These are phyloP conservation scores for Tuctoria greenei DNA, from an alignment of 176 grass and related monocot genomes.

Conservation along the genomic window DNA sequence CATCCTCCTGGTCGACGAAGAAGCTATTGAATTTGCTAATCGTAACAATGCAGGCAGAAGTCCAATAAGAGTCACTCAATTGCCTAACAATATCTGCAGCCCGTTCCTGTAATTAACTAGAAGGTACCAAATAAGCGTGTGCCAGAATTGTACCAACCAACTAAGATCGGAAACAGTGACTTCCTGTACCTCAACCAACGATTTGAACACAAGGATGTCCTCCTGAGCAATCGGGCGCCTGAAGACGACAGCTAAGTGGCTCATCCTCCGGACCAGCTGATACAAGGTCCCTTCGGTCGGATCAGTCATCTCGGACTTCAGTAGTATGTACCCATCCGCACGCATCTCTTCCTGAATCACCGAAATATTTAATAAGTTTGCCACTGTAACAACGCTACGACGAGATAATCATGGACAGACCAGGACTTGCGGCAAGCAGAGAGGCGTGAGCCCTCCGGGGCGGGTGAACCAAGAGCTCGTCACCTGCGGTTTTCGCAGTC, in stretches of 20 bases:
- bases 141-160: neutral
- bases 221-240: slow-evolving; percentile 39
- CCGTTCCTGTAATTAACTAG: slow-evolving; percentile 45
- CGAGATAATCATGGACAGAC: slow-evolving; percentile 27
- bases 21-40: slow-evolving; percentile 50
- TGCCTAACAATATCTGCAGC: slow-evolving; percentile 41
- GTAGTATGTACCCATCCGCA: slow-evolving; percentile 53
- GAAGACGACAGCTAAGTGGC: slow-evolving; percentile 42
- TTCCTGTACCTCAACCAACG: slow-evolving; percentile 47
- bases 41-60: slow-evolving; percentile 56
- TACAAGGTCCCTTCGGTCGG: slow-evolving; percentile 46
- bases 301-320: slow-evolving; percentile 64
- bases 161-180: neutral
- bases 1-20: slow-evolving; percentile 39
- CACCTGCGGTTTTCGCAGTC: slow-evolving; percentile 36
- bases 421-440: slow-evolving; percentile 68
- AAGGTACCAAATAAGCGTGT: neutral
- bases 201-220: slow-evolving; percentile 58
- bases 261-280: slow-evolving; percentile 49
- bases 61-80: slow-evolving; percentile 59
- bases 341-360: slow-evolving; percentile 69
- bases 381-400: neutral
- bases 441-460: slow-evolving; percentile 50
- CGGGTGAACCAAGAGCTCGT: slow-evolving; percentile 52
- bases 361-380: neutral